Evolutionary conservation across 352 stramenopile species (phyloP).

Genomic region (Pseudoperonospora humuli): DNA sequence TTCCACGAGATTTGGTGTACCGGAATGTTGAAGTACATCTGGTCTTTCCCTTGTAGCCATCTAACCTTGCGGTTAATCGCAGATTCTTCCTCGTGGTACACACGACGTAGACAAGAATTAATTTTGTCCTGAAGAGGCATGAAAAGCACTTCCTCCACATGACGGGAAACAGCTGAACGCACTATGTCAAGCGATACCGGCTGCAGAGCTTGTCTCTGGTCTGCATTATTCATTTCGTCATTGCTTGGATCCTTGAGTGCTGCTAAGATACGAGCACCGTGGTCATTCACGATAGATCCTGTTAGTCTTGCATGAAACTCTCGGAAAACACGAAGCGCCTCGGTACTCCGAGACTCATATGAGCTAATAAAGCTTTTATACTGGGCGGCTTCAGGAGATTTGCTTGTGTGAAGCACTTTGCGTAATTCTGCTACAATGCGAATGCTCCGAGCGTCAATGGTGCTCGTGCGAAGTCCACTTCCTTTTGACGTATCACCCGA

Average conservation of each 20-base stretch:
- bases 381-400: slow-evolving; percentile 59
- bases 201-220: slow-evolving; percentile 17
- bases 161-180: slow-evolving; percentile 50
- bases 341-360: slow-evolving; percentile 42
- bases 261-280: slow-evolving; percentile 53
- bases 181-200: slow-evolving; percentile 50
- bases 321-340: slow-evolving; percentile 44
- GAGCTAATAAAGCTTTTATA: slow-evolving; percentile 57
- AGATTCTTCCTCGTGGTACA: slow-evolving; percentile 68
- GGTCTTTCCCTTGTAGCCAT: slow-evolving; percentile 88
- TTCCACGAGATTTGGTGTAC: slow-evolving; percentile 77
- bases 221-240: slow-evolving; percentile 11
- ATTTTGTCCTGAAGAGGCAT: slow-evolving; percentile 57
- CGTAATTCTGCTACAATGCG: slow-evolving; percentile 79
- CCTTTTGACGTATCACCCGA: slow-evolving; percentile 19
- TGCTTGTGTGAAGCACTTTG: slow-evolving; percentile 67
- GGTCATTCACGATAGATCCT: slow-evolving; percentile 53
- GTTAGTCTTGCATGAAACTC: slow-evolving; percentile 58
- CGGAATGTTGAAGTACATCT: slow-evolving; percentile 86
- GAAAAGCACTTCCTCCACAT: slow-evolving; percentile 81
- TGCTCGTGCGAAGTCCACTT: slow-evolving; percentile 22
- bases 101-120: slow-evolving; percentile 41
- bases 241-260: slow-evolving; percentile 40
- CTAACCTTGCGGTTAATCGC: slow-evolving; percentile 77
- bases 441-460: slow-evolving; percentile 62